A percentile compares a stretch with the other conserved stretches of the same genome.
These are phyloP conservation scores for Hypoxylon intermedium DNA, from an alignment of 495 filamentous ascomycete species.

Conservation along the genomic window DNA sequence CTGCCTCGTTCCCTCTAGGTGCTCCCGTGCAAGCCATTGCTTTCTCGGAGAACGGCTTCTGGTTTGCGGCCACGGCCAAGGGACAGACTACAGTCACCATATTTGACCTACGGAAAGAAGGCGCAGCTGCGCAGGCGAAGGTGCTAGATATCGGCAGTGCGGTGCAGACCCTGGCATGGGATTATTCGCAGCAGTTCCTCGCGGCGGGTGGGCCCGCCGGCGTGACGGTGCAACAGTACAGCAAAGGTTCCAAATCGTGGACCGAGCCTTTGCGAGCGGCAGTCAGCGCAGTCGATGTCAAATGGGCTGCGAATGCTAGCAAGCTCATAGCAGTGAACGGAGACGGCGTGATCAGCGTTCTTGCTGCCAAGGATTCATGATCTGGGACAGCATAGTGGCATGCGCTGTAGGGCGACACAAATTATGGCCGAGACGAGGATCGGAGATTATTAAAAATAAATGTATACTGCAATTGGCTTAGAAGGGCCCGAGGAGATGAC, in stretches of 20 bases:
- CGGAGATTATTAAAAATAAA: neutral
- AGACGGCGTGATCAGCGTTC: slow-evolving; percentile 74
- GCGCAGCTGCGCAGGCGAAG: slow-evolving; percentile 76
- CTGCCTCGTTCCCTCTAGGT: slow-evolving; percentile 71
- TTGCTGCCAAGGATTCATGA: slow-evolving; percentile 53
- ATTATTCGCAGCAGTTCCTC: slow-evolving; percentile 94
- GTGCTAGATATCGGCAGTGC: slow-evolving; percentile 80
- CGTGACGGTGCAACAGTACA: slow-evolving; percentile 85
- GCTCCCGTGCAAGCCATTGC: slow-evolving; percentile 73
- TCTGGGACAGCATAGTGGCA: neutral
- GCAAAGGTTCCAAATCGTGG: slow-evolving; percentile 84
- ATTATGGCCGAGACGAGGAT: neutral
- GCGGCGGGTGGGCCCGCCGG: slow-evolving; percentile 81
- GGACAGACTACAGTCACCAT: slow-evolving; percentile 78
- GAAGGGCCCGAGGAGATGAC: neutral
- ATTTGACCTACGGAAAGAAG: slow-evolving; percentile 88
- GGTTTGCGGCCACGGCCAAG: slow-evolving; percentile 80
- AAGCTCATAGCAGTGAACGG: slow-evolving; percentile 75
- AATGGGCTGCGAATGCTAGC: slow-evolving; percentile 78
- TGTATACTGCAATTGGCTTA: neutral
- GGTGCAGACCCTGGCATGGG: slow-evolving; percentile 78
- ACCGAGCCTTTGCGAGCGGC: slow-evolving; percentile 82
- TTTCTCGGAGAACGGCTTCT: slow-evolving; percentile 98
- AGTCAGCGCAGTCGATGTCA: slow-evolving; percentile 71
- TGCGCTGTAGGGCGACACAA: neutral